Evolutionary conservation across 495 filamentous ascomycete genomes (phyloP).

Genomic region (Cercophora newfieldiana): DNA sequence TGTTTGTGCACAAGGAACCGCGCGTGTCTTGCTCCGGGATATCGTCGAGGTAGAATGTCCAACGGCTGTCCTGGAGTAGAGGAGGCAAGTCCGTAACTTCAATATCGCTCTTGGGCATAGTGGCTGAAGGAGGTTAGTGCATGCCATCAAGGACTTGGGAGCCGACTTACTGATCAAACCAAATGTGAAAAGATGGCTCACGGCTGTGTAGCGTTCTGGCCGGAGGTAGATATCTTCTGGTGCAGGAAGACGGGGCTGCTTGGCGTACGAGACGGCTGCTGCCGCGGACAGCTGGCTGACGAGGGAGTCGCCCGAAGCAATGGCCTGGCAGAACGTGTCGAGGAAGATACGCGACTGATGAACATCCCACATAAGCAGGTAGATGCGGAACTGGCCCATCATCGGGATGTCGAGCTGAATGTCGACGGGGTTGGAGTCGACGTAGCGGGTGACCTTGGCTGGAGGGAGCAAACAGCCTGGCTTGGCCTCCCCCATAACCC

Average conservation of each 20-base stretch:
- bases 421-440: conserved; percentile 71
- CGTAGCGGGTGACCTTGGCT: conserved; percentile 63
- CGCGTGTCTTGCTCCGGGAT: conserved; percentile 49
- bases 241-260: conserved; percentile 47
- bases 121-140: conserved; percentile 37
- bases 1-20: conserved; percentile 53
- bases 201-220: conserved; percentile 60
- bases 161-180: conserved; percentile 51
- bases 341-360: conserved; percentile 54
- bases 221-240: conserved; percentile 60
- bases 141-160: background rate
- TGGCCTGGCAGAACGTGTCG: conserved; percentile 48
- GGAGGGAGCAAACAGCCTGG: conserved; percentile 64
- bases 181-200: conserved; percentile 61
- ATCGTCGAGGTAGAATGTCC: conserved; percentile 69
- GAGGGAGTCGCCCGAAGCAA: conserved; percentile 43
- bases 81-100: conserved; percentile 62
- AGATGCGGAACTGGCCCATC: conserved; percentile 67
- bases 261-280: conserved; percentile 54
- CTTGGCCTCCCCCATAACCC: conserved; percentile 47
- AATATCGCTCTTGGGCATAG: conserved; percentile 54
- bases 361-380: conserved; percentile 61
- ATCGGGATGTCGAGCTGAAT: conserved; percentile 72
- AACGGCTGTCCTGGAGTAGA: conserved; percentile 58
- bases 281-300: conserved; percentile 50